phyloP scores from a whole-genome alignment of 257 asterid genomes.

The Capsicum baccatum region DNA sequence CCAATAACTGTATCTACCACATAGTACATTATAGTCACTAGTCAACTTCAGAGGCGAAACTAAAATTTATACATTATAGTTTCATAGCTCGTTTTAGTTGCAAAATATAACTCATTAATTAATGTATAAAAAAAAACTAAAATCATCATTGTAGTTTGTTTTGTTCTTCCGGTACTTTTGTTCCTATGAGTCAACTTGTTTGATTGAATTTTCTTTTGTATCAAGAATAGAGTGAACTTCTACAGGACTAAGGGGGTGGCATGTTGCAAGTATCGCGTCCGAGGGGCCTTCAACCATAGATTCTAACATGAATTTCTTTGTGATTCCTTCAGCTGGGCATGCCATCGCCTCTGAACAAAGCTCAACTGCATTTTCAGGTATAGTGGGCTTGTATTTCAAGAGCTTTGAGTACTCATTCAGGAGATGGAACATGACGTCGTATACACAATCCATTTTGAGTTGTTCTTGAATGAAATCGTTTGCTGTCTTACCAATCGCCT shows the following conservation, averaged over 20 bases:
- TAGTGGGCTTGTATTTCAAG: constrained; percentile 64
- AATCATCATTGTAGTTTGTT: constrained; percentile 17
- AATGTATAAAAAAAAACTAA: too few relatives aligned
- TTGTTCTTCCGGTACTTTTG: constrained; percentile 57
- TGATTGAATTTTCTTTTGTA: constrained; percentile 42
- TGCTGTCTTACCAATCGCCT: constrained; percentile 68
- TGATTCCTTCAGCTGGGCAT: constrained; percentile 51
- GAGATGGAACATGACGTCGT: constrained; percentile 90
- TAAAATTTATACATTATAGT: neutral
- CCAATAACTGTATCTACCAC: neutral
- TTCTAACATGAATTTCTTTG: constrained; percentile 73
- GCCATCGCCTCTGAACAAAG: constrained; percentile 75
- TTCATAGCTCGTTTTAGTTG: neutral
- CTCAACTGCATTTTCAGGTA: constrained; percentile 60
- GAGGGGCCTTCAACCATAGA: constrained; percentile 61
- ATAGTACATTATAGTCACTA: neutral
- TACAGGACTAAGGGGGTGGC: constrained; percentile 73
- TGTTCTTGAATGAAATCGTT: constrained; percentile 60
- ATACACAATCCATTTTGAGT: constrained; percentile 66
- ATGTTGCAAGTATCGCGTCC: constrained; percentile 50
- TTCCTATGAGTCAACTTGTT: constrained; percentile 75
- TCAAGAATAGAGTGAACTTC: constrained; percentile 51
- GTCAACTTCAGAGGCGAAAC: neutral
- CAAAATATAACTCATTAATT: neutral
- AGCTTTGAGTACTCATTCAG: constrained; percentile 70